These are phyloP conservation scores for Suillus placidus DNA, from an alignment of 768 basidiomycete genomes.

Conservation along the genomic window DNA sequence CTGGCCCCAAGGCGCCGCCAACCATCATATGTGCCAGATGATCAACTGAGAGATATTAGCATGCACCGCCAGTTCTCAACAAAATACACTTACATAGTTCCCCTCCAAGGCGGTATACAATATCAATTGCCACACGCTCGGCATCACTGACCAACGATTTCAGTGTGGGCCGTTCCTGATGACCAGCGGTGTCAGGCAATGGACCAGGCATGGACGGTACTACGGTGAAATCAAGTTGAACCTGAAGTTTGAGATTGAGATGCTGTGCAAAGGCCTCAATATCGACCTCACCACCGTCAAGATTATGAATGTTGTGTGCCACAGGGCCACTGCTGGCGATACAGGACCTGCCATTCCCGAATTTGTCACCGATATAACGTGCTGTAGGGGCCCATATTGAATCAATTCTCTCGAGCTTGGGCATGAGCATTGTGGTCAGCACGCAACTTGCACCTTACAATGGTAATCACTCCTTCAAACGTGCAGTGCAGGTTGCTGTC, in stretches of 20 bases:
- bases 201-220: no score
- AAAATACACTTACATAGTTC: no score
- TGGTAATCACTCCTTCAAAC: constrained; percentile 83
- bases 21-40: no score
- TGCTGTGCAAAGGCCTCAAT: constrained; percentile 89
- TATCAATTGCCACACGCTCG: no score
- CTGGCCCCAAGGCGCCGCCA: neutral
- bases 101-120: no score
- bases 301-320: constrained; percentile 80
- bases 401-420: constrained; percentile 69
- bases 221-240: constrained; percentile 96
- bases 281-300: constrained; percentile 86
- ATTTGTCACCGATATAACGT: constrained; percentile 75
- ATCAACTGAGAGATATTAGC: no score
- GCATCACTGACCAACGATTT: no score
- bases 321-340: constrained; percentile 64
- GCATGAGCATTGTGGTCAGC: constrained; percentile 75
- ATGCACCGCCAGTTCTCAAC: no score
- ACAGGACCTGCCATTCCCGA: constrained; percentile 71
- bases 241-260: constrained; percentile 98
- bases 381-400: constrained; percentile 80
- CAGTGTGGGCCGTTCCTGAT: no score
- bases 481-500: constrained; percentile 86
- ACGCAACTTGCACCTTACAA: constrained; percentile 75
- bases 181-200: no score